These are phyloP conservation scores for Sequoiadendron giganteum DNA, from an alignment of 75 land plant species.

Conservation along the genomic window DNA sequence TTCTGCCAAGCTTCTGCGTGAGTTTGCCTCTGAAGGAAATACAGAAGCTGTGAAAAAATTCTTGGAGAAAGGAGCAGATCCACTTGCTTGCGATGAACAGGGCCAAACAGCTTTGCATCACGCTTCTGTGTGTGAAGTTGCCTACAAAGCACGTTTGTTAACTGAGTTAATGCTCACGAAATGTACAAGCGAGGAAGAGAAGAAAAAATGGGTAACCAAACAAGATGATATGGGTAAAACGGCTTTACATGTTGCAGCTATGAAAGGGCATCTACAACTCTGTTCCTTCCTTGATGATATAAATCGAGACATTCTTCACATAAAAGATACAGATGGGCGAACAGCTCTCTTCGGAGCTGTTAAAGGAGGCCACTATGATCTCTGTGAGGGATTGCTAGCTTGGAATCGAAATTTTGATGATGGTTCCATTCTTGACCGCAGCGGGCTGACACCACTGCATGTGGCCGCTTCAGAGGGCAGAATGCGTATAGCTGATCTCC, in stretches of 20 bases:
- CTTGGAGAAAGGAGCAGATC: not conserved
- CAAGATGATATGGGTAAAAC: not conserved
- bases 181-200: not conserved
- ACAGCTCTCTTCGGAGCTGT: not conserved
- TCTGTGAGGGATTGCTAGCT: accelerated
- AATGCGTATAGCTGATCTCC: not conserved
- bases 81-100: not conserved
- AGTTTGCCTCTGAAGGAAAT: not conserved
- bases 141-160: not conserved
- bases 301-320: not conserved
- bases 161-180: not conserved
- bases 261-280: not conserved
- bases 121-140: not conserved
- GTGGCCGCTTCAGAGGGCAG: not conserved
- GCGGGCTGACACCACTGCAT: not conserved
- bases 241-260: not conserved
- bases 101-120: not conserved
- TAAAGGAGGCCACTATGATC: not conserved
- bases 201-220: not conserved
- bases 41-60: not conserved
- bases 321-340: not conserved
- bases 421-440: not conserved
- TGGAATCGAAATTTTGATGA: too few relatives aligned
- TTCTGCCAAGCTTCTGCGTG: not conserved
- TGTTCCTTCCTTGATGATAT: accelerated